Evolutionary conservation across 768 basidiomycete genomes (phyloP), one percentile per base, ranked within the genome.

Genomic region (Pulveroboletus sp.): DNA sequence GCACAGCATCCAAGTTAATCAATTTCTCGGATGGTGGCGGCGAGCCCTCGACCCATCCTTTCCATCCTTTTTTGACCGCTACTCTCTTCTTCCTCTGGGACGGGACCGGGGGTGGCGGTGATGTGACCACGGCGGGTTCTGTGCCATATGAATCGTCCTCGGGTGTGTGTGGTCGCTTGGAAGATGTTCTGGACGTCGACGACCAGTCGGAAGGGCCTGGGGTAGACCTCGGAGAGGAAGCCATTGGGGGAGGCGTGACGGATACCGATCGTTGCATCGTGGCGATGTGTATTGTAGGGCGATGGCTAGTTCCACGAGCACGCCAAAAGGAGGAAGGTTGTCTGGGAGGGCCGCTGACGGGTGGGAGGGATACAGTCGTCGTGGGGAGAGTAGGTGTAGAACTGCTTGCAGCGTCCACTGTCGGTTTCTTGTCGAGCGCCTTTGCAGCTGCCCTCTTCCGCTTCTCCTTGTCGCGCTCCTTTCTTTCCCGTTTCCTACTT

Each of bases 1-100:
- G 79, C 2, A 83, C 85, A 29, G 76, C 75, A 64, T 91, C 89
- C 53, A 90, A 76, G 61, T 89, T 89, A 69, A 90, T 90, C 44
- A 89, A 72, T 66, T 89, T 89, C 59, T 82, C 78, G 14, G 86
- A 87, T 19, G 89, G 85, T 45, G 82, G 81, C 22, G 86, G 86
- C 19, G 87, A 89, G 57, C 87, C 88, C 72, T 89, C 89, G 19
- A 91, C 85, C 89, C 89, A 91, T 32, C 89, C 89, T 73, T 91
- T 91, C 89, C 89, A 91, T 16, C 89, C 89, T 67, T 91, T 91
- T 69, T 77, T 83, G 30, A 78, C 83, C 0, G 78, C 71, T 19
- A 83, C 76, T 37, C 76, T 71, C 57, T 84, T 83, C 73, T 80
- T 87, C 65, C 75, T 78, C 38, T 77, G 76, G n/a, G 61, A 71